Base-by-base conservation (phyloP, 345 rosid genomes). In the Rhizophora apiculata region DNA sequence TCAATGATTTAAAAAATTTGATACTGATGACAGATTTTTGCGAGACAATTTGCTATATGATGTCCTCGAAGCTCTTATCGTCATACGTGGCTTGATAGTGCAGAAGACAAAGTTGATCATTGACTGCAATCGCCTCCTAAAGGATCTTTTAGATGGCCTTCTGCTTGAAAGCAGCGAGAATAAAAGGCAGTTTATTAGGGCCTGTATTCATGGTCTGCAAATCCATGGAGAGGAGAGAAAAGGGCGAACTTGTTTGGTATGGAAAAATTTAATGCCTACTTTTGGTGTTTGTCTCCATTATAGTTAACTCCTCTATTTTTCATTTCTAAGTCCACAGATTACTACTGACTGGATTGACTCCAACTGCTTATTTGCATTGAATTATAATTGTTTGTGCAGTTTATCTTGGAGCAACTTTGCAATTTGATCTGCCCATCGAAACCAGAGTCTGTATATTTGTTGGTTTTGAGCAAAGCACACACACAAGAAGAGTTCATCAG, bases 401-500 rank as follows among this genome's bases (percentile, higher is more conserved):
- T 95, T 74, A 92, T 95, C 75, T 86, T 95, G 62, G 98, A 95
- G 88, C 98, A 95, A 83, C 97, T 95, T 58, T 95, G 99, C 85
- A 92, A 92, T 80, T 79, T 95, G 88, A 95, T 95, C 80, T 92
- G 99, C 74, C 98, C 99, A 55, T 88, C 98, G 71, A 95, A 95
- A 72, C 94, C 96, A 27, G 99, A 95, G 80, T 82, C 96, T 65
- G 90, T 88, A n/a, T 85, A 90, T 85, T 72, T 85, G 72, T 82
- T 95, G 89, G 85, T 95, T 76, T 80, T 95, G 57, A 95, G 90
- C 82, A 95, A 95, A 78, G 92, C 94, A 34, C 98, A 95, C 78
- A 95, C 98, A 4, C 99, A 95, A 71, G 99, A 95, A 73, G 99
- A 95, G 81, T 95, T 88, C 74, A 95, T 95, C 46, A 83, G 98